phyloP scores from a whole-genome alignment of 805 yeast species.

The Yamadazyma philogaea region DNA sequence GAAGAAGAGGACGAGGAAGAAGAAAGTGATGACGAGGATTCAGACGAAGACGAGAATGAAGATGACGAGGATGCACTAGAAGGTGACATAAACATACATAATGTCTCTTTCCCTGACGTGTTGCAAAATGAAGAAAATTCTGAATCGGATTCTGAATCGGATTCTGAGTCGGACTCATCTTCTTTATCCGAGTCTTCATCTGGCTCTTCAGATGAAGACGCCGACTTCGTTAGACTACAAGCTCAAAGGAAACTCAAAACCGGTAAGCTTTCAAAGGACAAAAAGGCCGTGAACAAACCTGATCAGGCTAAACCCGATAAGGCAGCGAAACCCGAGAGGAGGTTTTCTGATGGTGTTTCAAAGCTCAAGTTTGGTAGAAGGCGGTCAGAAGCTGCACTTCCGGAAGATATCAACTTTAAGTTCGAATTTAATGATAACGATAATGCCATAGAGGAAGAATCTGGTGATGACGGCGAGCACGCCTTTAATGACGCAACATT shows the following conservation, averaged over 20 bases:
- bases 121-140: slow-evolving; percentile 18
- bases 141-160: slow-evolving; percentile 41
- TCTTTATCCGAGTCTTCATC: slow-evolving; percentile 32
- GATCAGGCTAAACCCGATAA: background rate
- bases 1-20: background rate
- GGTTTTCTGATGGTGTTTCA: slow-evolving; percentile 7
- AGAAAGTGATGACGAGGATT: slow-evolving; percentile 11
- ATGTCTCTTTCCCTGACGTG: slow-evolving; percentile 3
- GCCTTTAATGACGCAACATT: slow-evolving; percentile 14
- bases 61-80: slow-evolving; percentile 10
- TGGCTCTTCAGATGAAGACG: slow-evolving; percentile 60
- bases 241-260: slow-evolving; percentile 62
- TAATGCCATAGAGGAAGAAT: slow-evolving; percentile 20
- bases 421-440: slow-evolving; percentile 31
- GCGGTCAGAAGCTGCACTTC: slow-evolving; percentile 37
- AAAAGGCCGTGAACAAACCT: slow-evolving; percentile 1
- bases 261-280: slow-evolving; percentile 41
- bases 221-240: slow-evolving; percentile 70
- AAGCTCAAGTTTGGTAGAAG: slow-evolving; percentile 32
- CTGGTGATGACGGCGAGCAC: slow-evolving; percentile 21
- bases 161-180: background rate
- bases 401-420: slow-evolving; percentile 41
- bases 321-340: slow-evolving; percentile 6
- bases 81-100: slow-evolving; percentile 10
- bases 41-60: slow-evolving; percentile 11